These are phyloP conservation scores for Macrophomina tecta DNA, from an alignment of 2,329 filamentous ascomycete species.

Conservation along the genomic window DNA sequence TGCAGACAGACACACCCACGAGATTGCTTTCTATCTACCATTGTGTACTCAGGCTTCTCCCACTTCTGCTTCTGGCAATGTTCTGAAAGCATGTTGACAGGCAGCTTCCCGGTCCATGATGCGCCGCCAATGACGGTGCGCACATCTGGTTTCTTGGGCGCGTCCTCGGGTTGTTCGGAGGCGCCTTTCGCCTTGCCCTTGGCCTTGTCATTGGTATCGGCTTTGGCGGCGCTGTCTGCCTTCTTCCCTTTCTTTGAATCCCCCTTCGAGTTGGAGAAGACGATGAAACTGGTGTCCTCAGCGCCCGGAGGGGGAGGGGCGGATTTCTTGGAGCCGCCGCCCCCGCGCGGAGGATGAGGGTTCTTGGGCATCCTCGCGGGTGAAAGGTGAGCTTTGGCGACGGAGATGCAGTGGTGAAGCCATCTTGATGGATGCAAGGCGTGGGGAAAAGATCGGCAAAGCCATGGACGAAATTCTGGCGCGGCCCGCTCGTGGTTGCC, in stretches of 20 bases:
- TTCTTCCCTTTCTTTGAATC: slow-evolving; percentile 50
- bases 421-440: slow-evolving; percentile 13
- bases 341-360: slow-evolving; percentile 53
- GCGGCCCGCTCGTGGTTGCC: slow-evolving; percentile 8
- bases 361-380: slow-evolving; percentile 54
- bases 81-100: slow-evolving; percentile 90
- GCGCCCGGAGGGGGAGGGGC: slow-evolving; percentile 29
- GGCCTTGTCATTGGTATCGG: slow-evolving; percentile 34
- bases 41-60: slow-evolving; percentile 91
- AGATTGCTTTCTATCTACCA: slow-evolving; percentile 56
- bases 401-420: slow-evolving; percentile 19
- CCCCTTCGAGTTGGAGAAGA: slow-evolving; percentile 54
- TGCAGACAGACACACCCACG: no score
- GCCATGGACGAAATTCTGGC: slow-evolving; percentile 21
- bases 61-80: slow-evolving; percentile 96
- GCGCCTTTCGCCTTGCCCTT: slow-evolving; percentile 45
- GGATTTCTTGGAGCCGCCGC: slow-evolving; percentile 45
- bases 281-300: slow-evolving; percentile 57
- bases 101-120: slow-evolving; percentile 97
- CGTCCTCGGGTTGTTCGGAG: slow-evolving; percentile 41
- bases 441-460: slow-evolving; percentile 23
- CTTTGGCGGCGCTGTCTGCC: slow-evolving; percentile 29
- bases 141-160: slow-evolving; percentile 65
- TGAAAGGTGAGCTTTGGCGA: not conserved
- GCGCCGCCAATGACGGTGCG: slow-evolving; percentile 87